Conservation (phyloP, 2,329 filamentous ascomycete genomes). For the Fusarium coicis region DNA sequence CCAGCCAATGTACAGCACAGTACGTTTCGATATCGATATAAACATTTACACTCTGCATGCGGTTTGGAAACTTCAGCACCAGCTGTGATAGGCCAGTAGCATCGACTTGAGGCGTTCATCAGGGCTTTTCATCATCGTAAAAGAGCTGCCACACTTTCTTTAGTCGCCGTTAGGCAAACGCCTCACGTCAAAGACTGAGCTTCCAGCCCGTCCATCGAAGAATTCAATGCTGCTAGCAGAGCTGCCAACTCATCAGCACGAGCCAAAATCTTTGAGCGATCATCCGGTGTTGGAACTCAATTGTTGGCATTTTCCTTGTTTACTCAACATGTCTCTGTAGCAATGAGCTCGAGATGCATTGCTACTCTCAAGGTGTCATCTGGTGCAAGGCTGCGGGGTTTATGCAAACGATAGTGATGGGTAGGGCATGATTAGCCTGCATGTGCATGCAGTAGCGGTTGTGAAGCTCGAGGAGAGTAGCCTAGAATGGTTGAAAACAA, state of each 20-base stretch:
- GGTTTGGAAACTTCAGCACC: constrained; percentile 3
- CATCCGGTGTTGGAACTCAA: neutral
- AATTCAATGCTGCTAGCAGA: constrained; percentile 4
- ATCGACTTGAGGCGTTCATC: constrained; percentile 12
- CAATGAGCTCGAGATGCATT: constrained; percentile 4
- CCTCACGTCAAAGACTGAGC: constrained; percentile 24
- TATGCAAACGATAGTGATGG: constrained; percentile 16
- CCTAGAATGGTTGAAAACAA: constrained; percentile 17
- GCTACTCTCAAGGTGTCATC: constrained; percentile 8
- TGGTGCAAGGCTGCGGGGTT: constrained; percentile 17
- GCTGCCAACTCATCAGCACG: neutral
- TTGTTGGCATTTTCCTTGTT: constrained; percentile 14
- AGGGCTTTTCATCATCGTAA: constrained; percentile 6
- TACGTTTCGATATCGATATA: neutral
- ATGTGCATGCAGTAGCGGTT: constrained; percentile 13
- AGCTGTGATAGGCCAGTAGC: constrained; percentile 24
- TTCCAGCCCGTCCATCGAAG: constrained; percentile 31
- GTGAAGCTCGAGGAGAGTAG: neutral
- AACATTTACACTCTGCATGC: constrained; percentile 9
- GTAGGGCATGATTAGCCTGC: constrained; percentile 5
- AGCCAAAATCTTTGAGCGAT: neutral
- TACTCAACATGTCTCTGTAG: constrained; percentile 14
- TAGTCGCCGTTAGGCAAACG: constrained; percentile 24
- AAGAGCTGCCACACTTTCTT: constrained; percentile 5
- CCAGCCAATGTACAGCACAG: neutral